These are phyloP conservation scores for Syzygium aromaticum DNA, from an alignment of 345 rosid genomes.

Conservation along the genomic window DNA sequence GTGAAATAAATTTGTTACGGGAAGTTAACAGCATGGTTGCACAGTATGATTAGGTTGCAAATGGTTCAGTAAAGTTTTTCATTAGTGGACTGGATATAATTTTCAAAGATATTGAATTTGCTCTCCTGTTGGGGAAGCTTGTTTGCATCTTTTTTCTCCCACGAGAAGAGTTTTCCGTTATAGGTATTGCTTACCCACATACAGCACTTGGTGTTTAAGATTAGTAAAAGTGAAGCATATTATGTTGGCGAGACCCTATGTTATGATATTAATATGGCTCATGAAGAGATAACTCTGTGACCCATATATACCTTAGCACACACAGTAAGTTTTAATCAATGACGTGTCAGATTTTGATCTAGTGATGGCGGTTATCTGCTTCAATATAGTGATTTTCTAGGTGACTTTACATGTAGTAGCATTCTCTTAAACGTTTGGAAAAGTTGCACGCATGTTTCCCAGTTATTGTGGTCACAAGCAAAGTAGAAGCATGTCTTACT, in stretches of 20 bases:
- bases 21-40: not conserved
- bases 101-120: not conserved
- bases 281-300: not conserved
- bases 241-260: not conserved
- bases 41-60: not conserved
- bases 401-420: not conserved
- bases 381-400: not conserved
- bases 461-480: not conserved
- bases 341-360: not conserved
- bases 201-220: not conserved
- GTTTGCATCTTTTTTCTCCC: not conserved
- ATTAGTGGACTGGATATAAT: not conserved
- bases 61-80: not conserved
- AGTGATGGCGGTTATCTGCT: not conserved
- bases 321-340: not conserved
- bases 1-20: not conserved
- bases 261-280: not conserved
- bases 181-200: not conserved
- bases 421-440: not conserved
- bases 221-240: not conserved
- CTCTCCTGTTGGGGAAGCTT: not conserved
- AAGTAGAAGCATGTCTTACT: not conserved
- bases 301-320: not conserved
- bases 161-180: accelerated
- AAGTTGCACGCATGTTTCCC: not conserved